phyloP scores from a whole-genome alignment of 345 rosid genomes.

The Sonneratia caseolaris region DNA sequence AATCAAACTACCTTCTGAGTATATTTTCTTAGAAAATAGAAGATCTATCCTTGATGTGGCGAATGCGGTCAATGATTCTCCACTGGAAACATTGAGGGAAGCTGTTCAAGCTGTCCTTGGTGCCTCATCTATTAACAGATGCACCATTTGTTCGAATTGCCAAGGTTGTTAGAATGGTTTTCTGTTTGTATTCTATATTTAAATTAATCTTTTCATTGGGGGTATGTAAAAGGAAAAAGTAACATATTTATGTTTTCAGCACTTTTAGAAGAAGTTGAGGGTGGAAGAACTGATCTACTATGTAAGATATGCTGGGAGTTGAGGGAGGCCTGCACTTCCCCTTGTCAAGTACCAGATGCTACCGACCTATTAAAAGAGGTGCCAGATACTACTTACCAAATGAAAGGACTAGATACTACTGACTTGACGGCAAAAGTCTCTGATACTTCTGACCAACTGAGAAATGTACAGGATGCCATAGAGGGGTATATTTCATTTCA shows the following conservation, averaged over 20 bases:
- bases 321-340: constrained; percentile 24
- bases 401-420: background rate
- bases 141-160: constrained; percentile 67
- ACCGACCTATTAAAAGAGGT: constrained; percentile 5
- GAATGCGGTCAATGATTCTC: constrained; percentile 56
- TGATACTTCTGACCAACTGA: background rate
- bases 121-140: constrained; percentile 32
- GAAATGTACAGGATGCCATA: background rate
- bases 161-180: constrained; percentile 45
- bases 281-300: constrained; percentile 27
- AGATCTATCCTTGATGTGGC: constrained; percentile 67
- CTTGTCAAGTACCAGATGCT: constrained; percentile 18
- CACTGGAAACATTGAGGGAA: constrained; percentile 51
- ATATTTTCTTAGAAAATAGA: constrained; percentile 65
- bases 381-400: background rate
- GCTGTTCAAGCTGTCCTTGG: constrained; percentile 42
- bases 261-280: constrained; percentile 19
- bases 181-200: constrained; percentile 6
- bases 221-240: background rate
- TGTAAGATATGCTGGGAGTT: constrained; percentile 48
- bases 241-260: constrained; percentile 23
- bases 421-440: background rate
- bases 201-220: background rate
- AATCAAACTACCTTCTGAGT: constrained; percentile 77
- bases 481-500: background rate